These are phyloP conservation scores for Pilasporangium apinafurcum DNA, from an alignment of 352 stramenopile genomes.

Conservation along the genomic window DNA sequence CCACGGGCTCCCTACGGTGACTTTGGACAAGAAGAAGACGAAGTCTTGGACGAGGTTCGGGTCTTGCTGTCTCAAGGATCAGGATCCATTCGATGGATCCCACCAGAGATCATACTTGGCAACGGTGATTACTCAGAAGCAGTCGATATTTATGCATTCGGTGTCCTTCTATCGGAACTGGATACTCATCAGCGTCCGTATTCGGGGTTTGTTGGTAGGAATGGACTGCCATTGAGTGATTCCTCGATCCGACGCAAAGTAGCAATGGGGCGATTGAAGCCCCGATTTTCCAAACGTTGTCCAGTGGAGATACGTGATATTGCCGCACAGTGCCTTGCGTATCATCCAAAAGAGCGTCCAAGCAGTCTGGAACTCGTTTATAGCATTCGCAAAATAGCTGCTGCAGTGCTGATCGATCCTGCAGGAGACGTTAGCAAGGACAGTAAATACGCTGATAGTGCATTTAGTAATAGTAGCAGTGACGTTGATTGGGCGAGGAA, in stretches of 20 bases:
- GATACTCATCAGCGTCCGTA: slow-evolving; percentile 16
- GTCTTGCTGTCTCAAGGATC: slow-evolving; percentile 9
- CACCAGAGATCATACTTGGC: slow-evolving; percentile 12
- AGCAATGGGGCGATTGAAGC: slow-evolving; percentile 17
- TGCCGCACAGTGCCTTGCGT: slow-evolving; percentile 20
- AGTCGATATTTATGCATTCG: slow-evolving; percentile 17
- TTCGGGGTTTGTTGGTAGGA: slow-evolving; percentile 1
- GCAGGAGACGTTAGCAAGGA: background rate
- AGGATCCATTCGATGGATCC: slow-evolving; percentile 9
- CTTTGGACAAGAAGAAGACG: background rate
- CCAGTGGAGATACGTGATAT: slow-evolving; percentile 18
- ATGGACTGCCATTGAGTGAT: slow-evolving; percentile 7
- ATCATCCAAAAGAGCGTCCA: slow-evolving; percentile 18
- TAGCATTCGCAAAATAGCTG: slow-evolving; percentile 10
- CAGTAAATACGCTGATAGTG: slow-evolving; percentile 2
- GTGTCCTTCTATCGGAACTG: slow-evolving; percentile 12
- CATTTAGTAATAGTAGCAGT: too few species aligned
- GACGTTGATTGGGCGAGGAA: too few species aligned
- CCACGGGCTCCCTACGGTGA: background rate
- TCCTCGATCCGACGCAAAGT: slow-evolving; percentile 19
- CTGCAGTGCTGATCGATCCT: slow-evolving; percentile 10
- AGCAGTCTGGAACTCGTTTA: slow-evolving; percentile 15
- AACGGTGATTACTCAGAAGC: slow-evolving; percentile 12
- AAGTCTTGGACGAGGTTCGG: slow-evolving; percentile 10
- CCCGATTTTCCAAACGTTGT: slow-evolving; percentile 18